These are phyloP conservation scores for Phyllosticta citribraziliensis DNA, from an alignment of 2,329 filamentous ascomycete species.

Conservation along the genomic window DNA sequence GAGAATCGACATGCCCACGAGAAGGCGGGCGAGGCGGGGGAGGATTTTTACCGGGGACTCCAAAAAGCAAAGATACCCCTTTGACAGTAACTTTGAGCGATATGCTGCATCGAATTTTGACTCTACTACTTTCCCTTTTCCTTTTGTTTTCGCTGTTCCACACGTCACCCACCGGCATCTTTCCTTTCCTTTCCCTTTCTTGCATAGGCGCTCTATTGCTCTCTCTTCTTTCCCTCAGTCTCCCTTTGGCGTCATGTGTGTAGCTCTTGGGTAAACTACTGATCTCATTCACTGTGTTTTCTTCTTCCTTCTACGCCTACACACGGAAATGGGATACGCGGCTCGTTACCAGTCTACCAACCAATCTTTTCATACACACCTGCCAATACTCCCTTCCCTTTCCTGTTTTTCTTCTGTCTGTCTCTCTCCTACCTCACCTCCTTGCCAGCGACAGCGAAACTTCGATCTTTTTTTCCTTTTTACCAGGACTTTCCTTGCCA, in stretches of 20 bases:
- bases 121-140: background rate
- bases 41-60: constrained; percentile 2
- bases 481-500: background rate
- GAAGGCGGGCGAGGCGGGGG: background rate
- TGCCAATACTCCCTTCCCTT: background rate
- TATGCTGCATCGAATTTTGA: constrained; percentile 4
- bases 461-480: background rate
- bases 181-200: background rate
- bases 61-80: constrained; percentile 2
- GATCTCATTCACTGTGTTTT: constrained; percentile 2
- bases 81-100: background rate
- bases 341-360: background rate
- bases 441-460: background rate
- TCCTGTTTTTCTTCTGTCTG: no score
- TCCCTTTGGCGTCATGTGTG: background rate
- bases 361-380: background rate
- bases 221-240: background rate
- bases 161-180: constrained; percentile 7
- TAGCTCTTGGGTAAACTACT: constrained; percentile 3
- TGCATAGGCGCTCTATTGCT: constrained; percentile 5
- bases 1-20: background rate
- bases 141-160: background rate
- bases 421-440: background rate
- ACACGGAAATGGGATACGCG: background rate
- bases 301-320: background rate